These are phyloP conservation scores for Cercophora scortea DNA, from an alignment of 495 filamentous ascomycete species.

Conservation along the genomic window DNA sequence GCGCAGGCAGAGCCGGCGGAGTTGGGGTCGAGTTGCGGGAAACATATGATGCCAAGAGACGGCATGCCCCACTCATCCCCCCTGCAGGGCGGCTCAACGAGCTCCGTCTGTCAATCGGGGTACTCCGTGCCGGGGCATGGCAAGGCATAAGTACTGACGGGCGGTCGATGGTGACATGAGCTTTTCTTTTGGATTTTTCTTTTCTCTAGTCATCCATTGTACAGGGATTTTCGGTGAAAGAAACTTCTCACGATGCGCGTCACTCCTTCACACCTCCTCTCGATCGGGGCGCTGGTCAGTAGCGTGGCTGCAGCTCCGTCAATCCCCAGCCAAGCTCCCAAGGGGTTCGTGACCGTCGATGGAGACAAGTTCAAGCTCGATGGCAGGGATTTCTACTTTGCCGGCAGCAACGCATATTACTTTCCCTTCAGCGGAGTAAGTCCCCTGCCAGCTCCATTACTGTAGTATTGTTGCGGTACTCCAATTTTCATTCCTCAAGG, in stretches of 20 bases:
- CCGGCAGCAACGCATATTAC: conserved; percentile 68
- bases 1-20: neutral
- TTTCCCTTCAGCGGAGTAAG: conserved; percentile 48
- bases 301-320: conserved; percentile 1
- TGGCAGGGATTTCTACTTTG: conserved; percentile 56
- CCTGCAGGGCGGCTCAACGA: conserved; percentile 1
- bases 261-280: conserved; percentile 1
- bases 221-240: neutral
- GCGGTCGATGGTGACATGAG: too few relatives aligned
- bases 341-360: conserved; percentile 41
- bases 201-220: neutral
- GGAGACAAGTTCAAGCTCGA: conserved; percentile 56
- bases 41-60: neutral
- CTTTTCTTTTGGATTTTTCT: neutral
- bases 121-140: neutral
- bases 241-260: conserved; percentile 2
- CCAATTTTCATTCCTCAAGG: too few relatives aligned
- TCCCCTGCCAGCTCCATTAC: neutral
- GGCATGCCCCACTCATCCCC: neutral
- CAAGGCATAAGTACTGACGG: neutral
- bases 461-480: neutral
- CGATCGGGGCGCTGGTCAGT: conserved; percentile 2
- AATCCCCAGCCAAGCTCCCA: conserved; percentile 8
- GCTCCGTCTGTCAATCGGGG: conserved; percentile 1
- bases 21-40: neutral